These are phyloP conservation scores for Pythium coloratum DNA, from an alignment of 352 stramenopile species.

Conservation along the genomic window DNA sequence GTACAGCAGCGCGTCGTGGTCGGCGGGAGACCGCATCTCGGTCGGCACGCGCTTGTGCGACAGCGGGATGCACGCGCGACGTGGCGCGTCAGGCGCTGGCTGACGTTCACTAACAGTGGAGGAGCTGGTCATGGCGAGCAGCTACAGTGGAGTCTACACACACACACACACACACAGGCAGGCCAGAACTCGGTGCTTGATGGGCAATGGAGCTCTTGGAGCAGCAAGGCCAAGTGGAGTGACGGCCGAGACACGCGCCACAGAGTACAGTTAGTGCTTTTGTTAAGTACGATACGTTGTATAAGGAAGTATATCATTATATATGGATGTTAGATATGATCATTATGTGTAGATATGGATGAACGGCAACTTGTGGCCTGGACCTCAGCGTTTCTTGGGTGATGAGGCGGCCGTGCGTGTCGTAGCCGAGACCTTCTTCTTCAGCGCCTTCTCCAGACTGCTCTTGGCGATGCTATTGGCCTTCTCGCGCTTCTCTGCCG, in stretches of 20 bases:
- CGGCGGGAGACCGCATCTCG: conserved; percentile 41
- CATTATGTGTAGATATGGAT: conserved; percentile 13
- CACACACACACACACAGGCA: not conserved
- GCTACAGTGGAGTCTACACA: not conserved
- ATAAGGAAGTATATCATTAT: conserved; percentile 7
- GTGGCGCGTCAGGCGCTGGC: conserved; percentile 39
- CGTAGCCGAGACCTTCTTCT: conserved; percentile 35
- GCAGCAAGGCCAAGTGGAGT: not conserved
- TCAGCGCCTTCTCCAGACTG: conserved; percentile 47
- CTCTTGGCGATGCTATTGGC: conserved; percentile 25
- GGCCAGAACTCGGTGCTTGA: not conserved
- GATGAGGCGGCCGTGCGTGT: not conserved
- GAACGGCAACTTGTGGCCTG: conserved; percentile 16
- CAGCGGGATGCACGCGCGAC: conserved; percentile 42
- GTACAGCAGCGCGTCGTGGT: conserved; percentile 42
- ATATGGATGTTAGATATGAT: conserved; percentile 14
- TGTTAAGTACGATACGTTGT: not conserved
- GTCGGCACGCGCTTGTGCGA: conserved; percentile 56
- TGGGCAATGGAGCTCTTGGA: not conserved
- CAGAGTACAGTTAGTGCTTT: not conserved
- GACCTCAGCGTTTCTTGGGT: conserved; percentile 17
- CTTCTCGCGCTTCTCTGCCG: conserved; percentile 22
- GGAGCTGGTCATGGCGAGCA: not conserved
- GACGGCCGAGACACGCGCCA: conserved; percentile 2
- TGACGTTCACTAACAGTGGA: conserved; percentile 24